Conservation (phyloP, 345 rosid species). For the Alliaria petiolata region DNA sequence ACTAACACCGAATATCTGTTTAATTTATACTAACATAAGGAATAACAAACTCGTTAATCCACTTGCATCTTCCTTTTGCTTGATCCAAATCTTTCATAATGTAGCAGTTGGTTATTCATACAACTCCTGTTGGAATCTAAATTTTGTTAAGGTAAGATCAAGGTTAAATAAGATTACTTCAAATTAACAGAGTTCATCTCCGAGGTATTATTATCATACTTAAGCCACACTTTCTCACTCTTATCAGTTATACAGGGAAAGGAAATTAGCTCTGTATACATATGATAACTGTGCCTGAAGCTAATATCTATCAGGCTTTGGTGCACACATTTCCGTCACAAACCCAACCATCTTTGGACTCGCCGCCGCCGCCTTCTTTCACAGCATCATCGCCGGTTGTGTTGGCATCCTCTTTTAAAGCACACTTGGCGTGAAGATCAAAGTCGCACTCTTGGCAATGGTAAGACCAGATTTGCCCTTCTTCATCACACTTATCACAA, state of each 20-base stretch:
- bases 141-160: background rate
- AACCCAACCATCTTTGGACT: conserved; percentile 47
- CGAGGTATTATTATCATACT: background rate
- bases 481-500: conserved; percentile 43
- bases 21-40: too few species aligned
- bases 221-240: conserved; percentile 4
- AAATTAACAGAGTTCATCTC: background rate
- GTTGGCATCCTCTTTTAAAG: background rate
- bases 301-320: conserved; percentile 9
- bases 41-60: too few species aligned
- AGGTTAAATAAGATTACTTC: background rate
- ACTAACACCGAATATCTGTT: too few species aligned
- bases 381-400: background rate
- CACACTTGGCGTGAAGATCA: background rate
- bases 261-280: background rate
- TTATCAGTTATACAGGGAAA: background rate
- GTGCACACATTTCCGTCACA: conserved; percentile 60
- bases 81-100: too few species aligned
- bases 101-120: background rate
- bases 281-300: conserved; percentile 4
- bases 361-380: conserved; percentile 20
- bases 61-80: too few species aligned
- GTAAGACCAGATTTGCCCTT: conserved; percentile 51
- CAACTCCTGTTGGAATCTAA: background rate
- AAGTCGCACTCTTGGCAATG: conserved; percentile 47